Evolutionary conservation across 1,284 basidiomycete genomes (phyloP).

Genomic region (Trichosporon faecale): DNA sequence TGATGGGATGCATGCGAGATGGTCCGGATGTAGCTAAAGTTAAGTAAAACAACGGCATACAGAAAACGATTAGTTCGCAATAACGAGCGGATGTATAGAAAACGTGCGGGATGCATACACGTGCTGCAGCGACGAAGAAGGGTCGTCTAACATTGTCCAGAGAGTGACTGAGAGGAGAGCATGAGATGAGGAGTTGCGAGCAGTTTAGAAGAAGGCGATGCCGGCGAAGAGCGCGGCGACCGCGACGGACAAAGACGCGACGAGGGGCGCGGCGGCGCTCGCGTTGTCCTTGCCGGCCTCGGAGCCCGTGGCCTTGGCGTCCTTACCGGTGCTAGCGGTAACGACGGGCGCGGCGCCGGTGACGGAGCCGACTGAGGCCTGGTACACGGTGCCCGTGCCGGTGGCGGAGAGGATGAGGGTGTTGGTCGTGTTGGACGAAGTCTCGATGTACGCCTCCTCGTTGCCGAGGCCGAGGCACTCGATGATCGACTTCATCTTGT

Average conservation of each 20-base stretch:
- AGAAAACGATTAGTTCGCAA: background rate
- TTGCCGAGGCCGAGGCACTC: slow-evolving; percentile 60
- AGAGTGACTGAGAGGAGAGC: background rate
- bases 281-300: background rate
- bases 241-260: background rate
- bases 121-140: background rate
- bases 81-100: background rate
- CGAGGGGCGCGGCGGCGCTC: background rate
- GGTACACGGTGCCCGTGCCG: slow-evolving; percentile 30
- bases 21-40: background rate
- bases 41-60: background rate
- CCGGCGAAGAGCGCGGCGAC: slow-evolving; percentile 8
- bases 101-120: background rate
- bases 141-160: background rate
- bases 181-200: background rate
- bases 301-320: background rate
- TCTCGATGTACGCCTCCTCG: slow-evolving; percentile 52
- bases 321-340: background rate
- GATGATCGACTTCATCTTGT: slow-evolving; percentile 58
- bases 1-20: background rate
- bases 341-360: slow-evolving; percentile 29
- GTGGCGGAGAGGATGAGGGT: slow-evolving; percentile 37
- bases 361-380: slow-evolving; percentile 36
- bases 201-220: slow-evolving; percentile 12
- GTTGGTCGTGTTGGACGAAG: slow-evolving; percentile 45